Percentiles rank a stretch among this genome's conserved stretches.
These are phyloP conservation scores for Dunaliella primolecta DNA, from an alignment of 139 green algal species.

Conservation along the genomic window DNA sequence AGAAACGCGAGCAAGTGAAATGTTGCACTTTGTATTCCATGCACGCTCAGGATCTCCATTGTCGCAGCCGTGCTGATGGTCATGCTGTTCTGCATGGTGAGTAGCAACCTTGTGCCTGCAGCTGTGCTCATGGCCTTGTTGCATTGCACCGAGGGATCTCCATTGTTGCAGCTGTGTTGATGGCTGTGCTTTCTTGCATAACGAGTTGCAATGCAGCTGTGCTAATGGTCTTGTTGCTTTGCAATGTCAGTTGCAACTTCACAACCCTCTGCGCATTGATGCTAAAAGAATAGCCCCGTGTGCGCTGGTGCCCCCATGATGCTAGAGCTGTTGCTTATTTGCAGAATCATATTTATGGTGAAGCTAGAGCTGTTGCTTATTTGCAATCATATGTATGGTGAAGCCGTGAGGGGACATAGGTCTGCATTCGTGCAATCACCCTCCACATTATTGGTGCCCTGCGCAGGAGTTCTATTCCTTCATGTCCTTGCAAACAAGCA, in stretches of 20 bases:
- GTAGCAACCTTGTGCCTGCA: no score
- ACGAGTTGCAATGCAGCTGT: background rate
- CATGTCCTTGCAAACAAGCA: conserved; percentile 59
- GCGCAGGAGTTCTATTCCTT: conserved; percentile 84
- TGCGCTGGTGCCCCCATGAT: background rate
- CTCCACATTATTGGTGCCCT: background rate
- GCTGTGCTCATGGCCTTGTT: background rate
- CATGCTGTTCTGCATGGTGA: conserved; percentile 78
- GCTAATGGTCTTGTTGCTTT: no score
- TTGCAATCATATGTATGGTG: background rate
- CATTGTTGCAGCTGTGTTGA: background rate
- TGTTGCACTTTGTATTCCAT: no score
- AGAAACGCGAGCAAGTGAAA: no score
- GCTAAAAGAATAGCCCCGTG: background rate
- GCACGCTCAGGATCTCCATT: conserved; percentile 89
- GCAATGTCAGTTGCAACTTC: no score
- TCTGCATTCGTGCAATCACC: background rate
- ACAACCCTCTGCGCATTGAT: background rate
- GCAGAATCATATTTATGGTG: background rate
- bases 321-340: background rate
- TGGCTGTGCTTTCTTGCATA: background rate
- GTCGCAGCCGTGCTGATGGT: conserved; percentile 78
- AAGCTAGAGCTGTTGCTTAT: background rate
- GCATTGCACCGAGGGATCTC: no score
- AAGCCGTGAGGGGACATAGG: background rate